Evolutionary conservation across 352 stramenopile genomes (phyloP).

Genomic region (Globisporangium uncinulatum): DNA sequence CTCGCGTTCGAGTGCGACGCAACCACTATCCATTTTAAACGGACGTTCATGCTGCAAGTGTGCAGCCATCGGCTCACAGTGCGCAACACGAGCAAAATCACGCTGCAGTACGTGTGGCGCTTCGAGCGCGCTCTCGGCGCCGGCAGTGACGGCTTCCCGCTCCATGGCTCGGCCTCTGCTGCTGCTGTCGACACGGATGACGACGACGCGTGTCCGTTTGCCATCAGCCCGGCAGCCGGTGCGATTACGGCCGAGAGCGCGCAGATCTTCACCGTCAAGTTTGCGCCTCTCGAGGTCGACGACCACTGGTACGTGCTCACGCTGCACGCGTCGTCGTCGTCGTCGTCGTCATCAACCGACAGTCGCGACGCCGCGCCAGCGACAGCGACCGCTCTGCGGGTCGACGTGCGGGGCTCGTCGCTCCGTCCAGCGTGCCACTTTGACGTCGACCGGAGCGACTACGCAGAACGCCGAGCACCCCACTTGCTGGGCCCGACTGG

Average conservation of each 20-base stretch:
- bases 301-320: conserved; percentile 73
- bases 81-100: conserved; percentile 70
- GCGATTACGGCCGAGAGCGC: conserved; percentile 46
- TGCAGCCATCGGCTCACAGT: conserved; percentile 69
- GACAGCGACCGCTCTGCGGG: conserved; percentile 12
- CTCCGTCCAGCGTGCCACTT: conserved; percentile 91
- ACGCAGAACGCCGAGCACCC: conserved; percentile 61
- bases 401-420: conserved; percentile 71
- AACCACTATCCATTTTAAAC: conserved; percentile 57
- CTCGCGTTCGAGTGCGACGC: conserved; percentile 59
- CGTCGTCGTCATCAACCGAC: neutral
- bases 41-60: conserved; percentile 86
- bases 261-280: conserved; percentile 82
- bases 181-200: neutral
- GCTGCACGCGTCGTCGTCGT: conserved; percentile 20
- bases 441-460: conserved; percentile 88
- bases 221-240: conserved; percentile 61
- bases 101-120: conserved; percentile 47
- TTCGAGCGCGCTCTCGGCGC: conserved; percentile 25
- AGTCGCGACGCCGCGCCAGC: neutral
- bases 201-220: conserved; percentile 78
- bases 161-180: neutral
- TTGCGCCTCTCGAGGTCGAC: conserved; percentile 89
- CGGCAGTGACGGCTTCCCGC: conserved; percentile 3
- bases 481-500: conserved; percentile 76